These are phyloP conservation scores for Flagelloscypha sp. DNA, from an alignment of 768 basidiomycete species.

Conservation along the genomic window DNA sequence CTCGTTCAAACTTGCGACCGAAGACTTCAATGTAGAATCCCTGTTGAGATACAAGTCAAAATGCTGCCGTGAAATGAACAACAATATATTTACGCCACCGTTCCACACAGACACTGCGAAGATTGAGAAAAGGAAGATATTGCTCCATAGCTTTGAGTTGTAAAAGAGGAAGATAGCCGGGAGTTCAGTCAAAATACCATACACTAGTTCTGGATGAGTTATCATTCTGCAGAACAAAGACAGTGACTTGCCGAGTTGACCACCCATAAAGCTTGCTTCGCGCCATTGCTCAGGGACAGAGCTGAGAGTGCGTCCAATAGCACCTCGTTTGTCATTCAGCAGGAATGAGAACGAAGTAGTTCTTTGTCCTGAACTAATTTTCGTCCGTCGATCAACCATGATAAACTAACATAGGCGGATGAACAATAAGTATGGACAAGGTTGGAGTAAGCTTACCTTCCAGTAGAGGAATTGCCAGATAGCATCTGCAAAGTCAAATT, in stretches of 20 bases:
- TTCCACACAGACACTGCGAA: constrained; percentile 92
- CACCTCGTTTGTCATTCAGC: constrained; percentile 79
- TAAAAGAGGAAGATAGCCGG: constrained; percentile 82
- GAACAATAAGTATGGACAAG: constrained; percentile 2
- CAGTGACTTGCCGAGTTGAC: constrained; percentile 60
- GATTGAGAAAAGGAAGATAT: constrained; percentile 66
- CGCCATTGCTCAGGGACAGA: constrained; percentile 54
- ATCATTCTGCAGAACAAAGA: constrained; percentile 6
- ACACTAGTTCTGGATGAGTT: constrained; percentile 38
- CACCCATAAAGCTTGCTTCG: constrained; percentile 69
- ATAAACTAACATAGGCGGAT: constrained; percentile 51
- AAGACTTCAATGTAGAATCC: constrained; percentile 97
- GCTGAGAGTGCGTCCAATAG: constrained; percentile 67
- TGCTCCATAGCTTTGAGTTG: constrained; percentile 70
- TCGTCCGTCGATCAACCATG: constrained; percentile 76
- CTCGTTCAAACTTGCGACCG: constrained; percentile 94
- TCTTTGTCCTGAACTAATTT: constrained; percentile 87
- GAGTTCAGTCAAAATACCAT: constrained; percentile 77
- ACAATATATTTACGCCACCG: too few relatives aligned
- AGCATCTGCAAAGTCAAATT: constrained; percentile 47
- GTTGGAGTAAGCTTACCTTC: constrained; percentile 47
- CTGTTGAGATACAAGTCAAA: too few relatives aligned
- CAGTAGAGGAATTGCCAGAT: constrained; percentile 93
- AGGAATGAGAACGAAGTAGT: constrained; percentile 87
- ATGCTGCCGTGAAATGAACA: too few relatives aligned